Evolutionary conservation across 2,329 filamentous ascomycete species (phyloP), one percentile per base, ranked within the genome.

Genomic region (Aspergillus sp.): DNA sequence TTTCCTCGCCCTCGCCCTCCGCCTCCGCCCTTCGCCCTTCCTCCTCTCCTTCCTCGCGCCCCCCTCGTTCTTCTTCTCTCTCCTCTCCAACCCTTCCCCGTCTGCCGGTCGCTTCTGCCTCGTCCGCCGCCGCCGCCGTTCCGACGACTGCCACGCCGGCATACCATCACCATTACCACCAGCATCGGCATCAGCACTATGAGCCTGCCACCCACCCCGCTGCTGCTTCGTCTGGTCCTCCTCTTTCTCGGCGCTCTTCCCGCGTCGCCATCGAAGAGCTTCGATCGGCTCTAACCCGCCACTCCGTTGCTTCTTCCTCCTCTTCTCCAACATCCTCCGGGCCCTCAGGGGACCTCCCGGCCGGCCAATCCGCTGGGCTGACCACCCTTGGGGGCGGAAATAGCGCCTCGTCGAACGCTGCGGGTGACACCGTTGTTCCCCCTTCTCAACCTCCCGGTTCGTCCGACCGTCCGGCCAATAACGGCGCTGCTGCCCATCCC

Each of bases 1-100:
- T 74, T 61, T 77, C 77, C 29, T 78, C 76, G 60, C 74, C 77
- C 47, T 78, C 76, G 57, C 74, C 76, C 26, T 73, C 75, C 61
- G 69, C 76, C 26, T 73, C 75, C 61, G 69, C 74, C 54, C 67
- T 78, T 63, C 75, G 73, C 62, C 66, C 69, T 59, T 69, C 71
- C 32, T 63, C 67, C 56, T 68, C 63, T 54, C 67, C 69, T 60
- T 62, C 68, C 52, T 59, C 58, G 52, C 59, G 55, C 52, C 54
- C 56, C 39, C 59, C 54, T 49, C 32, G 58, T 56, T 69, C 64
- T 53, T 65, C 65, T 57, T 63, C 61, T 46, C 56, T 63, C 57
- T 62, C 66, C 36, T 63, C 65, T 52, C 61, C 64, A 55, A 63
- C 56, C 20, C 32, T 55, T 26, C 52, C 57, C 52, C 65, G 45